Conservation (phyloP, 1,139 yeast genomes). For the Zygosaccharomyces pseudobailii region DNA sequence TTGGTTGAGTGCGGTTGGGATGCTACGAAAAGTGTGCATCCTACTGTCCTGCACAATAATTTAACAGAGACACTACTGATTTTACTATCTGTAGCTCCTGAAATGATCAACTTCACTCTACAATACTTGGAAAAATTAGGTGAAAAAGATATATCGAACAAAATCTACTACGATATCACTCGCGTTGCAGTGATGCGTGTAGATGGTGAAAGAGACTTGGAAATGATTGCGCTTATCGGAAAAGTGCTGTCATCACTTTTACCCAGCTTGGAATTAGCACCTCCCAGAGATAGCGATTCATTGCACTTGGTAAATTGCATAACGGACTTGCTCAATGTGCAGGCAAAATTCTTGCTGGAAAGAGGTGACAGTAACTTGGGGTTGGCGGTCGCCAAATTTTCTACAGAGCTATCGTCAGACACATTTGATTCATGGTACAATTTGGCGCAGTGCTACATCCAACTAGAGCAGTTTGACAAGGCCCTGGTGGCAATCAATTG, state of each 20-base stretch:
- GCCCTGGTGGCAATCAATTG: constrained; percentile 84
- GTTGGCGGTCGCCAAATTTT: constrained; percentile 62
- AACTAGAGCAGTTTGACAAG: constrained; percentile 62
- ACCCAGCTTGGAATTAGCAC: constrained; percentile 13
- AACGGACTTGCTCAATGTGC: constrained; percentile 51
- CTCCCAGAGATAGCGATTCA: constrained; percentile 13
- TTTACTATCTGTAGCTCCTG: constrained; percentile 57
- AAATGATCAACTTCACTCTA: constrained; percentile 55
- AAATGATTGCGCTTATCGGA: constrained; percentile 61
- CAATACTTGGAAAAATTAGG: constrained; percentile 45
- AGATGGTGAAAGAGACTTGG: constrained; percentile 57
- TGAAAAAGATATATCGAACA: constrained; percentile 45
- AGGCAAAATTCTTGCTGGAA: constrained; percentile 64
- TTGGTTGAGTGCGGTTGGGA: constrained; percentile 66
- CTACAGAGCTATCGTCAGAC: constrained; percentile 78
- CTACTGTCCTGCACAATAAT: constrained; percentile 65
- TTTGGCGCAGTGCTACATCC: constrained; percentile 67
- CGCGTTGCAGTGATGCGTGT: constrained; percentile 32
- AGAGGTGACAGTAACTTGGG: constrained; percentile 71
- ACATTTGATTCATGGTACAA: constrained; percentile 81
- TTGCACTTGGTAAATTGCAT: constrained; percentile 15
- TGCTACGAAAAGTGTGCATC: constrained; percentile 50
- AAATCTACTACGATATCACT: constrained; percentile 50
- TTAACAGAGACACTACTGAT: constrained; percentile 70
- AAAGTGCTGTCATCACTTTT: constrained; percentile 42